Percentiles rank a stretch among this genome's conserved stretches.
Conservation (phyloP, 345 rosid genomes). For the Nasturtium officinale region DNA sequence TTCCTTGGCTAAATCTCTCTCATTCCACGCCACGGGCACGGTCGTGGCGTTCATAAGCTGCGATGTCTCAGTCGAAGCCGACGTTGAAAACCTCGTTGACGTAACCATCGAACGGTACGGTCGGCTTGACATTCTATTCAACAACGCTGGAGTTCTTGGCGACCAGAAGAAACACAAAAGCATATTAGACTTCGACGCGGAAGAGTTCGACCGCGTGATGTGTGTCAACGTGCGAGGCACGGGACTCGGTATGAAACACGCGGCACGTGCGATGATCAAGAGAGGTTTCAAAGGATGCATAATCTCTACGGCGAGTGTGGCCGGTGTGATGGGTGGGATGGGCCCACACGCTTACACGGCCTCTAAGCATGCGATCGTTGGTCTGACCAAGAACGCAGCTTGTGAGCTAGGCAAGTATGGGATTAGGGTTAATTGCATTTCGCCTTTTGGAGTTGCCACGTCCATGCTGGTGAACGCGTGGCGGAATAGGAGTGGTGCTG, state of each 20-base stretch:
- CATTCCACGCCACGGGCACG: slow-evolving; percentile 30
- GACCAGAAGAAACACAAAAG: slow-evolving; percentile 67
- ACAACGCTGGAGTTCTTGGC: slow-evolving; percentile 86
- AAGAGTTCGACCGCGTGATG: slow-evolving; percentile 73
- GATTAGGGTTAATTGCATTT: slow-evolving; percentile 79
- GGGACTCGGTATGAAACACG: slow-evolving; percentile 81
- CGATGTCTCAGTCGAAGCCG: slow-evolving; percentile 68
- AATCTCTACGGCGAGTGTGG: slow-evolving; percentile 78
- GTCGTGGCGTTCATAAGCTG: slow-evolving; percentile 63
- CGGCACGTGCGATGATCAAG: slow-evolving; percentile 69
- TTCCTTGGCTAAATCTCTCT: slow-evolving; percentile 50
- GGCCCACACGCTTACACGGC: slow-evolving; percentile 92
- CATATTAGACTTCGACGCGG: slow-evolving; percentile 63
- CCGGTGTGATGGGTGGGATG: slow-evolving; percentile 80
- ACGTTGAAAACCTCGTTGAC: slow-evolving; percentile 57
- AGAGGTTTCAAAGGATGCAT: slow-evolving; percentile 62
- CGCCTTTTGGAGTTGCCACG: slow-evolving; percentile 91
- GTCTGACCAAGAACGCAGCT: slow-evolving; percentile 76
- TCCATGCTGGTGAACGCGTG: slow-evolving; percentile 72
- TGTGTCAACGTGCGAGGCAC: slow-evolving; percentile 66
- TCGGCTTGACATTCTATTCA: slow-evolving; percentile 63
- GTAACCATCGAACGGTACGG: slow-evolving; percentile 57
- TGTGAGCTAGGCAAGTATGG: slow-evolving; percentile 78
- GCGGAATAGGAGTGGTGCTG: slow-evolving; percentile 49
- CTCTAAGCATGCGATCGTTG: slow-evolving; percentile 84